Evolutionary conservation across 1,284 basidiomycete species (phyloP).

Genomic region (Sporisorium iseilematis-ciliati): DNA sequence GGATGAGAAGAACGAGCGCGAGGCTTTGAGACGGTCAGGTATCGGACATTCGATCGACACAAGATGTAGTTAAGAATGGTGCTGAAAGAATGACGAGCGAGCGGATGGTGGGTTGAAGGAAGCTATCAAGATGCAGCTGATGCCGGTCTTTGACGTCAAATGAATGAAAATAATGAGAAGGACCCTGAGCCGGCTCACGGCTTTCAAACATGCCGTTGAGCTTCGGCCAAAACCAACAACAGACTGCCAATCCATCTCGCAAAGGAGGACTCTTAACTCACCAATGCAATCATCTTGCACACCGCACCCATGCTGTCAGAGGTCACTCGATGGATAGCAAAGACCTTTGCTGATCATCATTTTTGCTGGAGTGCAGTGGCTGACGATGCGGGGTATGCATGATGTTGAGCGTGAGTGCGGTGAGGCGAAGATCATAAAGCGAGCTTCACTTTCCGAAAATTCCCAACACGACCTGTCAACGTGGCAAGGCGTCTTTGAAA

Average conservation of each 20-base stretch:
- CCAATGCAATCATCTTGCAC: no score
- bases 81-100: not conserved
- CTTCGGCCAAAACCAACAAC: not conserved
- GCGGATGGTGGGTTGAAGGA: not conserved
- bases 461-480: constrained; percentile 7
- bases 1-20: not conserved
- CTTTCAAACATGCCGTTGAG: constrained; percentile 25
- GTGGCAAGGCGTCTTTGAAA: no score
- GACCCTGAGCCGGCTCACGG: constrained; percentile 30
- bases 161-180: not conserved
- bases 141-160: not conserved
- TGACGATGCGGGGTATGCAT: constrained; percentile 4
- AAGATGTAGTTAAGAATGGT: no score
- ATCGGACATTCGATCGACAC: not conserved
- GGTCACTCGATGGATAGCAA: not conserved
- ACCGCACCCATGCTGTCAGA: not conserved
- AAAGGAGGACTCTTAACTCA: no score
- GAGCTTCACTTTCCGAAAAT: constrained; percentile 36
- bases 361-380: not conserved
- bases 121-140: no score
- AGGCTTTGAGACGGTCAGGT: not conserved
- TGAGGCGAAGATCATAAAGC: constrained; percentile 9
- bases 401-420: constrained; percentile 12
- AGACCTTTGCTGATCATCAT: not conserved
- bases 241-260: no score